Evolutionary conservation across 768 basidiomycete genomes (phyloP), one percentile per base, ranked within the genome.

Genomic region (Leccinum truebloodii): DNA sequence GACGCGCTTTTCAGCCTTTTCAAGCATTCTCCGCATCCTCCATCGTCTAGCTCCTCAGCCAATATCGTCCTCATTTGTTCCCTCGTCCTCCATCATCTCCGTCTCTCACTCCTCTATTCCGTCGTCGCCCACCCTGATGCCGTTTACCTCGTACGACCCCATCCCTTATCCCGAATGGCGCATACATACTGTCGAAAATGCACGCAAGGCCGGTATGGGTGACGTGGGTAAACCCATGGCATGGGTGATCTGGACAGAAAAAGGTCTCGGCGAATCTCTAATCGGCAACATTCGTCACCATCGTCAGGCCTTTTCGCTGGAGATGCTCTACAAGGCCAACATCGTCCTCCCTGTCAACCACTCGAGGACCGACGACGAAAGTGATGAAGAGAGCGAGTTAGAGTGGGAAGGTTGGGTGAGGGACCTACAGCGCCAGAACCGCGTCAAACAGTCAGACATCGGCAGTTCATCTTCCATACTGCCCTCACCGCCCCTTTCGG

Each of bases 91-190:
- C 75, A 9, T 89, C 80, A 69, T 88, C 82, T 4, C 87, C 81
- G 63, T 89, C 81, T 59, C 87, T 76, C 82, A 18, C 63, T 1
- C 73, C 72, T 12, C 54, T 2, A 10, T 39, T 5, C 18, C 32
- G 10, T 60, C 26, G 4, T 57, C 65, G 6, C 52, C 59, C 14
- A 44, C n/a, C 6, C 9, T 26, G 14, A 18, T 6, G 3, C 16
- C 75, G 69, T 39, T 73, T 70, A 5, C 67, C n/a, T 70, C 72
- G 13, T 74, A 70, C 24, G 69, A 70, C 57, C 63, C 81, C 0
- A 69, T 87, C 1, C 82, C 81, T 0, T 89, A 86, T 69, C 88
- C 88, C 0, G 87, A 88, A 63, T 90, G 88, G 88, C 81, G 88
- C 1, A 65, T 76, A 0, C 77, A 78, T 2, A 67, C 85, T 0